phyloP scores from a whole-genome alignment of 768 basidiomycete species.

The Phlebiopsis gigantea region DNA sequence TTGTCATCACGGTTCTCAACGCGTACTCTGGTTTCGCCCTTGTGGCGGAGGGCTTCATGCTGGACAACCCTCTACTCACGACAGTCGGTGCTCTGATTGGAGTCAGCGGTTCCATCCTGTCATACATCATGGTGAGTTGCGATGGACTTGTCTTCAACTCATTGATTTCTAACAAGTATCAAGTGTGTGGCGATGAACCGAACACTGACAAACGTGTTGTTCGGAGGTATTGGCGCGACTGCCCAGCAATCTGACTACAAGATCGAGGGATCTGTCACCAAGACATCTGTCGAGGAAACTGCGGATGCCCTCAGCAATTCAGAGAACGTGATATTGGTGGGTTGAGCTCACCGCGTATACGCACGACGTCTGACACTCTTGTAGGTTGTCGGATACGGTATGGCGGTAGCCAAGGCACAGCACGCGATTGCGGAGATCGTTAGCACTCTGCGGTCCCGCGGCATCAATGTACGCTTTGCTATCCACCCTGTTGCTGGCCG shows the following conservation, averaged over 20 bases:
- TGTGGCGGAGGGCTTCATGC: constrained; percentile 90
- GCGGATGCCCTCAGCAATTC: constrained; percentile 74
- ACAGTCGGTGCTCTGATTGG: constrained; percentile 85
- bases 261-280: constrained; percentile 79
- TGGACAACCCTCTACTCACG: constrained; percentile 79
- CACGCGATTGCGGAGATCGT: constrained; percentile 72
- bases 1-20: constrained; percentile 87
- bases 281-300: constrained; percentile 75
- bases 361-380: constrained; percentile 16
- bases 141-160: not conserved
- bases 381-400: constrained; percentile 71
- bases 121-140: constrained; percentile 79
- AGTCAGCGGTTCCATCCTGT: constrained; percentile 86
- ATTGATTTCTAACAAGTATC: not conserved
- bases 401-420: constrained; percentile 91
- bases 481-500: constrained; percentile 84
- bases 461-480: constrained; percentile 77
- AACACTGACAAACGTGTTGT: constrained; percentile 78
- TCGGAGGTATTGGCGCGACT: constrained; percentile 72
- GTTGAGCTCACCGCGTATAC: constrained; percentile 22
- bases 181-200: constrained; percentile 94
- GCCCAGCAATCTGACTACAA: constrained; percentile 52
- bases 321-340: constrained; percentile 73
- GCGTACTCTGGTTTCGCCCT: constrained; percentile 90
- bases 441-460: constrained; percentile 63